These are phyloP conservation scores for Fusarium sp. DNA, from an alignment of 2,329 filamentous ascomycete genomes.

Conservation along the genomic window DNA sequence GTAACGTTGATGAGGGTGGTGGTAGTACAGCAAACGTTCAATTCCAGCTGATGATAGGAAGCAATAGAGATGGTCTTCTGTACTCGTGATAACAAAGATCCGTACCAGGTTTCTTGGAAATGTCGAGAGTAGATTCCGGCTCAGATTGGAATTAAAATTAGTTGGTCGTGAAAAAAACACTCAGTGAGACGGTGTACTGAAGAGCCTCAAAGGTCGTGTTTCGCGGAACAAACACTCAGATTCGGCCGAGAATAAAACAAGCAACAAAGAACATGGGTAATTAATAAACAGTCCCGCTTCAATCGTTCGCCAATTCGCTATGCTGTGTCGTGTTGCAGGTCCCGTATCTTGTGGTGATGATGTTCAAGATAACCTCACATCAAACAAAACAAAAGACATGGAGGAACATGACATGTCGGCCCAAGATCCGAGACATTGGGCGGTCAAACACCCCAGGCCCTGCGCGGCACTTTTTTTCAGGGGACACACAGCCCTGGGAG, in stretches of 20 bases:
- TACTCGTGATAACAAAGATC: constrained; percentile 10
- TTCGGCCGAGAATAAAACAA: background rate
- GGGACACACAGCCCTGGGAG: constrained; percentile 15
- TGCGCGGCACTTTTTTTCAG: constrained; percentile 24
- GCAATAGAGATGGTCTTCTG: background rate
- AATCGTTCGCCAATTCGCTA: background rate
- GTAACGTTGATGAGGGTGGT: constrained; percentile 26
- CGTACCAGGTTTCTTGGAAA: background rate
- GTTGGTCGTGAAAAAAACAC: background rate
- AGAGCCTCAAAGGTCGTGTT: constrained; percentile 10
- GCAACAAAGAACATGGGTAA: background rate
- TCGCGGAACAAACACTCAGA: background rate
- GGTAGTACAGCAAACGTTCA: constrained; percentile 43
- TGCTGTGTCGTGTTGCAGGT: background rate
- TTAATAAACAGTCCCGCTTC: background rate
- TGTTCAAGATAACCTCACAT: constrained; percentile 30
- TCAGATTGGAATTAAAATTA: background rate
- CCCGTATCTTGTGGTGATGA: background rate
- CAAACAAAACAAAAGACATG: constrained; percentile 37
- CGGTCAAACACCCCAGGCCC: constrained; percentile 40
- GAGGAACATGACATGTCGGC: constrained; percentile 34
- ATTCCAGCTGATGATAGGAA: constrained; percentile 3
- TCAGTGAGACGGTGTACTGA: constrained; percentile 15
- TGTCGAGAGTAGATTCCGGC: background rate
- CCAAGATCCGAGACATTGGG: constrained; percentile 44